phyloP scores from a whole-genome alignment of 306 rosid genomes.

The Castanea sativa region DNA sequence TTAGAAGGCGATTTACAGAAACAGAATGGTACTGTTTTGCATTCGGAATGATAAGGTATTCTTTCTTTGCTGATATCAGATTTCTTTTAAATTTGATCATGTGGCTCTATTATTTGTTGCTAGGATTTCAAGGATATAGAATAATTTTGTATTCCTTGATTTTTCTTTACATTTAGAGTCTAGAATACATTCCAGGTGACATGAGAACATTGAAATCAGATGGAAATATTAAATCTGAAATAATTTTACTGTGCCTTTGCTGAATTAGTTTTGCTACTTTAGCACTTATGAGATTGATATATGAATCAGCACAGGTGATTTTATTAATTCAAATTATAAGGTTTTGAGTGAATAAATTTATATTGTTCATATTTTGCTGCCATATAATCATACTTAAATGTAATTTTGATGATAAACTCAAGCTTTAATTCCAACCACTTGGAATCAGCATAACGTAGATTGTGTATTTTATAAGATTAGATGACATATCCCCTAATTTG shows the following conservation, averaged over 20 bases:
- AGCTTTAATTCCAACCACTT: no score
- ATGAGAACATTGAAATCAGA: no score
- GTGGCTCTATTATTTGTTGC: conserved; percentile 9
- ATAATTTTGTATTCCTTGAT: neutral
- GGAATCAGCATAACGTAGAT: no score
- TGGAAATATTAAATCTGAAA: neutral
- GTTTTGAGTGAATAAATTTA: no score
- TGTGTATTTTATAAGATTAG: no score
- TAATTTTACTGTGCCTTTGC: neutral
- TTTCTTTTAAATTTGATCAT: conserved; percentile 14
- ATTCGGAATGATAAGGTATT: conserved; percentile 44
- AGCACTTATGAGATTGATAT: neutral
- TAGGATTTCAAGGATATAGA: neutral
- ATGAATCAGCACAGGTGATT: no score
- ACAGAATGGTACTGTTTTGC: conserved; percentile 44
- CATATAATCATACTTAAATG: no score
- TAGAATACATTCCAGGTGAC: neutral
- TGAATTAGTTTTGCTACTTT: neutral
- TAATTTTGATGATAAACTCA: no score
- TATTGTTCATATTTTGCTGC: no score
- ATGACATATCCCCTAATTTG: no score
- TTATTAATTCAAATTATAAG: no score
- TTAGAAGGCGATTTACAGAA: conserved; percentile 51
- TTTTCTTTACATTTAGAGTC: neutral
- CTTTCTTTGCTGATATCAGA: neutral